phyloP scores from a whole-genome alignment of 371 early-diverging fungal genomes.

The Rhizomucor pusillus region DNA sequence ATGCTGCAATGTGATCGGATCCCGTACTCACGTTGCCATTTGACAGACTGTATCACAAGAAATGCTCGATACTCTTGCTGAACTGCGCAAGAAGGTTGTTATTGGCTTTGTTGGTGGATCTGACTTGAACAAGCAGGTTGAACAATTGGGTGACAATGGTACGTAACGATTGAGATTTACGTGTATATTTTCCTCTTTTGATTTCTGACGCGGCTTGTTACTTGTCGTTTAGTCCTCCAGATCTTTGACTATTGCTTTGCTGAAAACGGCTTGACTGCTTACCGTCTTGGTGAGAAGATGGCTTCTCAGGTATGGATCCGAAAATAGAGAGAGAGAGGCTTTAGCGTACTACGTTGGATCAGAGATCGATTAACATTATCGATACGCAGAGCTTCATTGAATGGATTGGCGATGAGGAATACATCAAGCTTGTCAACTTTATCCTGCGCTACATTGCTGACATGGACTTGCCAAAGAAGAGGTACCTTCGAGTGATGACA shows the following conservation, averaged over 20 bases:
- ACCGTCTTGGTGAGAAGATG: constrained; percentile 75
- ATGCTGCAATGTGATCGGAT: not conserved
- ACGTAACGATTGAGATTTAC: constrained; percentile 18
- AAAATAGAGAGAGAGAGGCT: not conserved
- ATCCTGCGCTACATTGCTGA: constrained; percentile 94
- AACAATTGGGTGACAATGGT: constrained; percentile 94
- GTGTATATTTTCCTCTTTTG: no score
- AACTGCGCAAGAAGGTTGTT: constrained; percentile 86
- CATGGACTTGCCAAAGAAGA: constrained; percentile 94
- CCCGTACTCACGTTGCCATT: not conserved
- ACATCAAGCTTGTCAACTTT: constrained; percentile 93
- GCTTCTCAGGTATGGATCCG: constrained; percentile 64
- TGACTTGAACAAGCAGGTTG: constrained; percentile 96
- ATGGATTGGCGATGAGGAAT: constrained; percentile 96
- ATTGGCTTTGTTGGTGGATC: constrained; percentile 99
- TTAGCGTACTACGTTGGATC: not conserved
- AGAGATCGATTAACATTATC: not conserved
- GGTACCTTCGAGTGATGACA: constrained; percentile 47
- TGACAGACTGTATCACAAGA: constrained; percentile 65
- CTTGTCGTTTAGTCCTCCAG: constrained; percentile 46
- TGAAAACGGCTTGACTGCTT: constrained; percentile 99
- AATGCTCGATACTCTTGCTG: constrained; percentile 79
- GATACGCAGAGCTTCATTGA: constrained; percentile 86
- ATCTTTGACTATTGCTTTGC: constrained; percentile 98
- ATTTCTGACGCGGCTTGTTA: not conserved